A percentile compares a stretch with the other conserved stretches of the same genome.
These are phyloP conservation scores for Sextonia rubra DNA, from an alignment of 164 flowering plant genomes.

Conservation along the genomic window DNA sequence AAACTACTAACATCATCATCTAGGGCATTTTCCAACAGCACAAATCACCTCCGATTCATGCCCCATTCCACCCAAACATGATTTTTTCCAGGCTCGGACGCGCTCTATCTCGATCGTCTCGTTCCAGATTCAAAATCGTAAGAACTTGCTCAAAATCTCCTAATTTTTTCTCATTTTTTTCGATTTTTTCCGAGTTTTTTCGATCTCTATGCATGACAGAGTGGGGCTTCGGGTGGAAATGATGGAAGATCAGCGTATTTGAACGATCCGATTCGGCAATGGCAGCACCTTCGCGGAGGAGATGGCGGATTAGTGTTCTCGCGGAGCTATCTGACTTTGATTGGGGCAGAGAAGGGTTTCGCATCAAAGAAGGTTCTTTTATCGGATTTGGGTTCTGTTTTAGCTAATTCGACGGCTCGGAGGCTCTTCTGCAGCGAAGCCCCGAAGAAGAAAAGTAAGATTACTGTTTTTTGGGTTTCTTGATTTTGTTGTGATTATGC, in stretches of 20 bases:
- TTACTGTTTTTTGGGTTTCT: neutral
- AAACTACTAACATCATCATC: too few relatives aligned
- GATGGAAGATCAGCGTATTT: slow-evolving; percentile 29
- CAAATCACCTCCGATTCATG: slow-evolving; percentile 11
- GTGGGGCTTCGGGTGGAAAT: slow-evolving; percentile 18
- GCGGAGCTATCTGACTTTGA: slow-evolving; percentile 48
- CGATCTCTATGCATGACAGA: slow-evolving; percentile 2
- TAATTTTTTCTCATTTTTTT: neutral
- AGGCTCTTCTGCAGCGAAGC: slow-evolving; percentile 60
- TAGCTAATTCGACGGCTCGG: slow-evolving; percentile 42
- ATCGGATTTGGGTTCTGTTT: slow-evolving; percentile 33
- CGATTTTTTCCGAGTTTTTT: too few relatives aligned
- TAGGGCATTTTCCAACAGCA: too few relatives aligned
- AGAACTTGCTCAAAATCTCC: slow-evolving; percentile 8
- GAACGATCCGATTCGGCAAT: slow-evolving; percentile 10
- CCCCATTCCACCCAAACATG: slow-evolving; percentile 20
- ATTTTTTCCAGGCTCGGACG: slow-evolving; percentile 42
- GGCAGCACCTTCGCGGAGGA: slow-evolving; percentile 6
- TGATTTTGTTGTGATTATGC: neutral
- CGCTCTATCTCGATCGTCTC: slow-evolving; percentile 31
- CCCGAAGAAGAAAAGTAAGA: slow-evolving; percentile 80
- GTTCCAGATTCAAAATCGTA: slow-evolving; percentile 22
- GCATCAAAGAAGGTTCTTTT: slow-evolving; percentile 14
- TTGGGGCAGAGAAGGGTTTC: slow-evolving; percentile 31
- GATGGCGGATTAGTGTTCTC: slow-evolving; percentile 37